These are phyloP conservation scores for Quercus mongolica DNA, from an alignment of 306 rosid species.

Conservation along the genomic window DNA sequence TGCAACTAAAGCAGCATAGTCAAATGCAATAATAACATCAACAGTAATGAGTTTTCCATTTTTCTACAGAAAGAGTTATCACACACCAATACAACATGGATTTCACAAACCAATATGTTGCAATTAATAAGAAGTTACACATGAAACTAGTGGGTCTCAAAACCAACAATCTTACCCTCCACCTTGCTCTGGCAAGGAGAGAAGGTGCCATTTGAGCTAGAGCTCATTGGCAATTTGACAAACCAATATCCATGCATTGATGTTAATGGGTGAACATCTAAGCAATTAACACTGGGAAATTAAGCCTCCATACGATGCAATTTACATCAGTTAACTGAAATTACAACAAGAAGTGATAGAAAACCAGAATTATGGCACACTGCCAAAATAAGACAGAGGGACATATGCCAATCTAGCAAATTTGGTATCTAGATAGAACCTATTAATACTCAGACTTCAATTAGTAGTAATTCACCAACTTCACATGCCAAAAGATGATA, in stretches of 20 bases:
- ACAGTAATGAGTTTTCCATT: neutral
- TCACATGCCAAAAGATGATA: neutral
- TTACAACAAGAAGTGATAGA: neutral
- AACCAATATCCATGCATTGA: too few relatives aligned
- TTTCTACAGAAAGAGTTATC: neutral
- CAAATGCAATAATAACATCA: neutral
- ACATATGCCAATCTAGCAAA: neutral
- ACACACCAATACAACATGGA: neutral
- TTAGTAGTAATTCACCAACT: too few relatives aligned
- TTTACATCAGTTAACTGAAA: neutral
- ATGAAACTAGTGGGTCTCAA: too few relatives aligned
- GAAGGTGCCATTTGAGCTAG: too few relatives aligned
- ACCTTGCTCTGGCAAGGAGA: too few relatives aligned
- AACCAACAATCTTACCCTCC: too few relatives aligned
- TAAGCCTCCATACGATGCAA: constrained; percentile 13
- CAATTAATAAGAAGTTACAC: too few relatives aligned
- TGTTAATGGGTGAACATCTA: neutral
- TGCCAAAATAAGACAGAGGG: neutral
- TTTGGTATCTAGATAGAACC: neutral
- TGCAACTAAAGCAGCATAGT: constrained; percentile 2
- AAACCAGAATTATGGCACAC: neutral
- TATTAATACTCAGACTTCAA: too few relatives aligned
- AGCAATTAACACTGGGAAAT: neutral
- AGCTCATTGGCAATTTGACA: too few relatives aligned
- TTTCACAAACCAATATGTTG: neutral